phyloP scores from a whole-genome alignment of 2,329 filamentous ascomycete genomes.

The Davidsoniella virescens region DNA sequence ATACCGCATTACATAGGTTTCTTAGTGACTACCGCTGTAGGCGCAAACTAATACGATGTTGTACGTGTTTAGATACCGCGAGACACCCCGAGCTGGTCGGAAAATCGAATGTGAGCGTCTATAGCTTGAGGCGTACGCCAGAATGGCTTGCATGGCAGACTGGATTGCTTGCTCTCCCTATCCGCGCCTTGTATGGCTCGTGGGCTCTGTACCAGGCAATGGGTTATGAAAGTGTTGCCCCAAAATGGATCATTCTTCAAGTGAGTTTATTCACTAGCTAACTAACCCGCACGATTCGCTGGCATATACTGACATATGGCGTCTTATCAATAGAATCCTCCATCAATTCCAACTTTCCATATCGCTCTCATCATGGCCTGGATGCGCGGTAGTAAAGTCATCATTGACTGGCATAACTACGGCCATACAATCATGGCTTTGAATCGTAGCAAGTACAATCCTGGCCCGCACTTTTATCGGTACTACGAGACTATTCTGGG shows the following conservation, averaged over 20 bases:
- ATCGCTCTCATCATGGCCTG: slow-evolving; percentile 57
- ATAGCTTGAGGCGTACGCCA: slow-evolving; percentile 54
- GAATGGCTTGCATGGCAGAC: slow-evolving; percentile 39
- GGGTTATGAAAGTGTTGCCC: slow-evolving; percentile 55
- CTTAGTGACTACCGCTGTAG: neutral
- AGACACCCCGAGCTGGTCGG: slow-evolving; percentile 61
- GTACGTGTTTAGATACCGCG: slow-evolving; percentile 45
- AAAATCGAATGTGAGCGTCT: slow-evolving; percentile 52
- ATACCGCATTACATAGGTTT: neutral
- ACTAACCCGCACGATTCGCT: neutral
- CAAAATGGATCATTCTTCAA: slow-evolving; percentile 75
- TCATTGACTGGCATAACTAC: slow-evolving; percentile 99
- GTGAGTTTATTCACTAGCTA: slow-evolving; percentile 23
- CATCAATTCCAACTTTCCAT: slow-evolving; percentile 78
- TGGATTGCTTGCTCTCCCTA: slow-evolving; percentile 9
- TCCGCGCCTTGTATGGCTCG: slow-evolving; percentile 21
- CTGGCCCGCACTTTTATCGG: slow-evolving; percentile 60
- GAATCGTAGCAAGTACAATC: slow-evolving; percentile 41
- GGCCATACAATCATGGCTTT: slow-evolving; percentile 79
- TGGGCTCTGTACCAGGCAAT: slow-evolving; percentile 54
- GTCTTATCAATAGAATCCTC: slow-evolving; percentile 53
- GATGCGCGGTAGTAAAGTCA: slow-evolving; percentile 61
- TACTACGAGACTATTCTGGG: slow-evolving; percentile 64
- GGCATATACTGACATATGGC: slow-evolving; percentile 13
- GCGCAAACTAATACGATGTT: too few relatives aligned